These are phyloP conservation scores for Dalbergia oliveri DNA, from an alignment of 306 rosid species.

Conservation along the genomic window DNA sequence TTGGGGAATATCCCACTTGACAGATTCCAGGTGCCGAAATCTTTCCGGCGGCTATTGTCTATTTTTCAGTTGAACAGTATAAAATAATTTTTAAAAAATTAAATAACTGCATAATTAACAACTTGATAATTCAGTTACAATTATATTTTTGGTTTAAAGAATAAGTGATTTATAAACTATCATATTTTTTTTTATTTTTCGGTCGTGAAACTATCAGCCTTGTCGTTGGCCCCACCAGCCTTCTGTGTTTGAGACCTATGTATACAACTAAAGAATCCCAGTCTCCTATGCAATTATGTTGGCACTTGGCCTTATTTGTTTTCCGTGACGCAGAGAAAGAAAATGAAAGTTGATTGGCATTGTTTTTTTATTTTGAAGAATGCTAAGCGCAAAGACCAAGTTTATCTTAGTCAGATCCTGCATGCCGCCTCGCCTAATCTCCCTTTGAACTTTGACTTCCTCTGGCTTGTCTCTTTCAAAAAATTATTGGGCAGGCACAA, in stretches of 20 bases:
- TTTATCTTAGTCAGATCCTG: neutral
- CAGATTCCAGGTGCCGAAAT: neutral
- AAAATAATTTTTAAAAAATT: neutral
- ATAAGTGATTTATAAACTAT: neutral
- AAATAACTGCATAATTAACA: neutral
- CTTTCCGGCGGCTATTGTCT: neutral
- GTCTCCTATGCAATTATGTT: neutral
- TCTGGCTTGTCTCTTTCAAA: neutral
- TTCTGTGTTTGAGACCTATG: too few species aligned
- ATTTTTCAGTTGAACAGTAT: neutral
- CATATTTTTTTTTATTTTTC: neutral
- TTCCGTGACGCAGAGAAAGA: neutral
- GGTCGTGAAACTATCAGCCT: too few species aligned
- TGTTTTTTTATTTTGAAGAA: neutral
- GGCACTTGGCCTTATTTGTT: neutral
- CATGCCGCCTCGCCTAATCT: neutral
- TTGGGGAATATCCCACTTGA: neutral
- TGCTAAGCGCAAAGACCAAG: neutral
- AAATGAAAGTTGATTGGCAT: neutral
- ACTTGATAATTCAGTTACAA: neutral
- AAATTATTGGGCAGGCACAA: too few species aligned
- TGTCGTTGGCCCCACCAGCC: too few species aligned
- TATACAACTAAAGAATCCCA: too few species aligned
- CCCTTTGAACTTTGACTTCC: neutral
- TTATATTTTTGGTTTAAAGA: too few species aligned